Evolutionary conservation across 2,329 filamentous ascomycete species (phyloP).

Genomic region (Elsinoe arachidis): DNA sequence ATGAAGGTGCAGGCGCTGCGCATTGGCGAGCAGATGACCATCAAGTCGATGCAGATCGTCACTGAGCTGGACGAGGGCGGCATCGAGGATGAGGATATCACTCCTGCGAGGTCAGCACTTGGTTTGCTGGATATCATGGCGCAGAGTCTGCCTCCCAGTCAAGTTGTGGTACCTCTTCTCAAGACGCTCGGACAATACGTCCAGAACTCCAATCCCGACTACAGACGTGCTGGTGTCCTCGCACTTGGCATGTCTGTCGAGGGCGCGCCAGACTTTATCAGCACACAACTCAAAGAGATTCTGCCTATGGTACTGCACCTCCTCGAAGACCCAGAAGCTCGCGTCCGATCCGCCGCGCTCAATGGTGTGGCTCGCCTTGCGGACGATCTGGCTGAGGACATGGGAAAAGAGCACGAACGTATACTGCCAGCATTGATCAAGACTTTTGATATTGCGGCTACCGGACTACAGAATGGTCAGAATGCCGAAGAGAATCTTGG

Average conservation of each 20-base stretch:
- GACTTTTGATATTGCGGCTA: slow-evolving; percentile 76
- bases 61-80: slow-evolving; percentile 73
- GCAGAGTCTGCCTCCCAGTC: slow-evolving; percentile 79
- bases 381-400: slow-evolving; percentile 86
- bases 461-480: slow-evolving; percentile 49
- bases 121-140: slow-evolving; percentile 83
- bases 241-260: slow-evolving; percentile 91
- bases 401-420: slow-evolving; percentile 73
- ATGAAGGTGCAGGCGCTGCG: slow-evolving; percentile 90
- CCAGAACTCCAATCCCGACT: slow-evolving; percentile 61
- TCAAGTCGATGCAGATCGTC: slow-evolving; percentile 79
- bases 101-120: slow-evolving; percentile 75
- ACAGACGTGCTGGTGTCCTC: slow-evolving; percentile 82
- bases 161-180: slow-evolving; percentile 87
- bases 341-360: slow-evolving; percentile 78
- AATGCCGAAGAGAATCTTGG: slow-evolving; percentile 67
- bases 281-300: slow-evolving; percentile 78
- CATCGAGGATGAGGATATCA: slow-evolving; percentile 71
- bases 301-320: slow-evolving; percentile 77
- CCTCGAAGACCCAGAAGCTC: slow-evolving; percentile 72
- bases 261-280: slow-evolving; percentile 94
- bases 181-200: slow-evolving; percentile 79
- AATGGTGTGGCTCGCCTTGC: slow-evolving; percentile 83
- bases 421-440: slow-evolving; percentile 78
- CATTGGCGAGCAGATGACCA: slow-evolving; percentile 77